Conservation (phyloP, 306 rosid species). For the Cucurbita ficifolia region DNA sequence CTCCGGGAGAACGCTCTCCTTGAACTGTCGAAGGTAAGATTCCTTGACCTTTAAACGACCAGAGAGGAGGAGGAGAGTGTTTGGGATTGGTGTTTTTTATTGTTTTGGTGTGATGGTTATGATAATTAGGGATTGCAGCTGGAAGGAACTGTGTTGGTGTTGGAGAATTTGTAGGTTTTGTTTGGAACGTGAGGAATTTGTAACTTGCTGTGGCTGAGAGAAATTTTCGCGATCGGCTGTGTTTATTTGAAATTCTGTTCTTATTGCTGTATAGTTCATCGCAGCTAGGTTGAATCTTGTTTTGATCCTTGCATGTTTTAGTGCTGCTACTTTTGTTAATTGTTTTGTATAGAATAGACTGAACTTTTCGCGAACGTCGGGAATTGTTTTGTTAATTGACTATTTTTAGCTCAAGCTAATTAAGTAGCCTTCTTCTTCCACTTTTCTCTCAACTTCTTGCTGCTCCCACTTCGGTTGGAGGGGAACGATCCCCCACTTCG, state of each 20-base stretch:
- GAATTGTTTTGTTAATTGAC: too few species aligned
- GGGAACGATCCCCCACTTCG: neutral
- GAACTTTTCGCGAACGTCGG: neutral
- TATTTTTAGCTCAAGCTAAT: too few species aligned
- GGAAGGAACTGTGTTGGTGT: neutral
- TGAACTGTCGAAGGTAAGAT: slow-evolving; percentile 42
- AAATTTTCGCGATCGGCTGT: too few species aligned
- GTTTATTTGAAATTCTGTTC: neutral
- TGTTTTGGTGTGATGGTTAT: neutral
- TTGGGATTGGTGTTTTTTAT: neutral
- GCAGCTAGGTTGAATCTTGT: neutral
- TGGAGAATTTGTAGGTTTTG: neutral
- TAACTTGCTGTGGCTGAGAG: neutral
- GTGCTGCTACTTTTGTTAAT: neutral
- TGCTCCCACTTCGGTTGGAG: neutral
- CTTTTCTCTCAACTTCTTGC: neutral
- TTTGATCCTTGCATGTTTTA: neutral
- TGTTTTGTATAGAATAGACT: neutral
- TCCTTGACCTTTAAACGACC: neutral
- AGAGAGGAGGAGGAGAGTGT: neutral
- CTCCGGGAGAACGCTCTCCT: slow-evolving; percentile 47
- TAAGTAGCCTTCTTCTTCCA: neutral
- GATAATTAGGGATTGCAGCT: neutral
- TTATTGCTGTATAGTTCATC: neutral
- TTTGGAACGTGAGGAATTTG: neutral